Percentiles rank a stretch among this genome's conserved stretches.
Evolutionary conservation across 2,329 filamentous ascomycete species (phyloP).

Genomic region (Epichloe glyceriae): DNA sequence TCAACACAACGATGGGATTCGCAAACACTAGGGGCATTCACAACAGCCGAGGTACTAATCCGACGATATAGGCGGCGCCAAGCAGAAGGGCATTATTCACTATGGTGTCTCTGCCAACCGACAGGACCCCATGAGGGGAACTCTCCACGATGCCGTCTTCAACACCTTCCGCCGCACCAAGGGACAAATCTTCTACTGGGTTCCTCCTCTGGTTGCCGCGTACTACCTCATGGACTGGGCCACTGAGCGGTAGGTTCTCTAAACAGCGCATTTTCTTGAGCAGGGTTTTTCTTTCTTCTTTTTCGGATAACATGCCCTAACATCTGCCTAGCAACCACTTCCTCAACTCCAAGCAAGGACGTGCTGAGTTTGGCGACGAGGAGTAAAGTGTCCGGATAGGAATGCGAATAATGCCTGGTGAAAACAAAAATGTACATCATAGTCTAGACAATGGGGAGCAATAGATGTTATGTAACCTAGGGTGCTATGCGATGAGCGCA

Average conservation of each 20-base stretch:
- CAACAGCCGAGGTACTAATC: background rate
- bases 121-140: slow-evolving; percentile 74
- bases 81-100: slow-evolving; percentile 50
- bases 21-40: background rate
- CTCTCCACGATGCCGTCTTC: slow-evolving; percentile 74
- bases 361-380: slow-evolving; percentile 37
- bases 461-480: slow-evolving; percentile 21
- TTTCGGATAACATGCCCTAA: background rate
- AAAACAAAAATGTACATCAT: slow-evolving; percentile 25
- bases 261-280: too few relatives aligned
- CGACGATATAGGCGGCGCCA: slow-evolving; percentile 33
- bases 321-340: slow-evolving; percentile 53
- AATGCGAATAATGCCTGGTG: slow-evolving; percentile 7
- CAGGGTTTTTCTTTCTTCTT: background rate
- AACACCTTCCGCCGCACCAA: slow-evolving; percentile 84
- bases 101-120: slow-evolving; percentile 79
- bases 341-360: slow-evolving; percentile 67
- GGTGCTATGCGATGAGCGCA: slow-evolving; percentile 1
- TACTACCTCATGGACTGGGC: slow-evolving; percentile 89
- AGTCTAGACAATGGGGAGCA: slow-evolving; percentile 24
- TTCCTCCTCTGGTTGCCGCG: slow-evolving; percentile 61
- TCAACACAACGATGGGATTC: background rate
- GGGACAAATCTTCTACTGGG: slow-evolving; percentile 78
- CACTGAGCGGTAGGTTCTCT: slow-evolving; percentile 59
- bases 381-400: slow-evolving; percentile 24